phyloP scores from a whole-genome alignment of 1,284 basidiomycete genomes.

The Melampsora larici-populina region DNA sequence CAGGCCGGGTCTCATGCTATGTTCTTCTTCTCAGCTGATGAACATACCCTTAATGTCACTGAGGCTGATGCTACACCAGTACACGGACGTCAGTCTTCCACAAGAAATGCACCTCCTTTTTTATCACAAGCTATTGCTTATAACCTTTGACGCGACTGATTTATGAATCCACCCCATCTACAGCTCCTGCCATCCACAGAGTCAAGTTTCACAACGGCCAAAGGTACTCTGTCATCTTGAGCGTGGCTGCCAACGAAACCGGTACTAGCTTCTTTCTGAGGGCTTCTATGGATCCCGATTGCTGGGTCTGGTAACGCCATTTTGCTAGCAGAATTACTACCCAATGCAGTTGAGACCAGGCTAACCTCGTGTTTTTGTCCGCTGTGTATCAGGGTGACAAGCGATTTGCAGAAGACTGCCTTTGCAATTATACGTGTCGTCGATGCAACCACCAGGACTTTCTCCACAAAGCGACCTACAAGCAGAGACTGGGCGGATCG shows the following conservation, averaged over 20 bases:
- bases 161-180: too few species aligned
- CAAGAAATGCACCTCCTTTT: too few species aligned
- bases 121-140: too few species aligned
- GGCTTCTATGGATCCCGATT: constrained; percentile 22
- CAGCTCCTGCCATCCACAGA: constrained; percentile 44
- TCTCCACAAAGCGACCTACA: neutral
- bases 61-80: constrained; percentile 35
- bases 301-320: constrained; percentile 28
- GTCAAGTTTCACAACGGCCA: constrained; percentile 49
- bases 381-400: constrained; percentile 13
- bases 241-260: constrained; percentile 26
- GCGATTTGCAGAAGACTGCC: constrained; percentile 22
- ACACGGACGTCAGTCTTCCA: constrained; percentile 27
- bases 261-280: constrained; percentile 23
- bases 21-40: constrained; percentile 49
- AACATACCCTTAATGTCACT: too few species aligned
- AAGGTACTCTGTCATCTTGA: constrained; percentile 48
- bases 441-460: neutral
- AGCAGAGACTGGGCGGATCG: neutral
- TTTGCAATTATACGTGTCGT: constrained; percentile 12
- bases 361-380: neutral
- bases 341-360: neutral
- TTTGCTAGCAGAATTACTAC: neutral
- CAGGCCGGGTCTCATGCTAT: constrained; percentile 56
- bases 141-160: too few species aligned